Conservation (phyloP, 2,329 filamentous ascomycete species). For the Pseudocercospora cruenta region DNA sequence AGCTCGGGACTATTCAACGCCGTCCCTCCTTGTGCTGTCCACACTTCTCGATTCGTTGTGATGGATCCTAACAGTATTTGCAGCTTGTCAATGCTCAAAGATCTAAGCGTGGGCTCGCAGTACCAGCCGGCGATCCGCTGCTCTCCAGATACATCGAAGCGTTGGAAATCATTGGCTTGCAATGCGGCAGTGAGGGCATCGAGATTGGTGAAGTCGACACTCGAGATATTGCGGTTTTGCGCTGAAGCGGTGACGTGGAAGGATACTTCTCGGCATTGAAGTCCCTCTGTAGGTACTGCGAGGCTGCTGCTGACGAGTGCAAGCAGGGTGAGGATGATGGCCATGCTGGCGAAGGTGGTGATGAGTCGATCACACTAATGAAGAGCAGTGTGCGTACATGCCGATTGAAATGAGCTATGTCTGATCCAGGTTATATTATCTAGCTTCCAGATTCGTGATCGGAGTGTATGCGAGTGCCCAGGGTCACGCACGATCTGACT, state of each 20-base stretch:
- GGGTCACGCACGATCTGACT: neutral
- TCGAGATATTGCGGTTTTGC: constrained; percentile 16
- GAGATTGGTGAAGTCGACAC: constrained; percentile 12
- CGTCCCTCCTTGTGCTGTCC: constrained; percentile 21
- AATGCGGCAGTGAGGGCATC: constrained; percentile 10
- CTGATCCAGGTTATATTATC: neutral
- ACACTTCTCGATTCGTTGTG: constrained; percentile 19
- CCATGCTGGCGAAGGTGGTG: neutral
- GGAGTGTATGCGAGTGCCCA: neutral
- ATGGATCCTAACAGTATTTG: constrained; percentile 19
- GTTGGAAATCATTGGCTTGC: constrained; percentile 5
- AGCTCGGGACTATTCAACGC: neutral
- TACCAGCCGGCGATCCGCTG: constrained; percentile 20
- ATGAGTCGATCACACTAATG: neutral
- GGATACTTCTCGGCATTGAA: constrained; percentile 16
- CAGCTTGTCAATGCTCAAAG: constrained; percentile 7
- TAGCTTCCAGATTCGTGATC: neutral
- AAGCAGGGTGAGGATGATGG: neutral
- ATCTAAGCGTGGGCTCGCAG: constrained; percentile 12
- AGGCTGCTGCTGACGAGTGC: neutral
- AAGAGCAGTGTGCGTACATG: neutral
- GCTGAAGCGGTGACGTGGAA: constrained; percentile 19
- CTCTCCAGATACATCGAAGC: constrained; percentile 11
- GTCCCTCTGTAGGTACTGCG: neutral
- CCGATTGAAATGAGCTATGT: neutral